These are phyloP conservation scores for Hypoxylon trugodes DNA, from an alignment of 495 filamentous ascomycete species.

Conservation along the genomic window DNA sequence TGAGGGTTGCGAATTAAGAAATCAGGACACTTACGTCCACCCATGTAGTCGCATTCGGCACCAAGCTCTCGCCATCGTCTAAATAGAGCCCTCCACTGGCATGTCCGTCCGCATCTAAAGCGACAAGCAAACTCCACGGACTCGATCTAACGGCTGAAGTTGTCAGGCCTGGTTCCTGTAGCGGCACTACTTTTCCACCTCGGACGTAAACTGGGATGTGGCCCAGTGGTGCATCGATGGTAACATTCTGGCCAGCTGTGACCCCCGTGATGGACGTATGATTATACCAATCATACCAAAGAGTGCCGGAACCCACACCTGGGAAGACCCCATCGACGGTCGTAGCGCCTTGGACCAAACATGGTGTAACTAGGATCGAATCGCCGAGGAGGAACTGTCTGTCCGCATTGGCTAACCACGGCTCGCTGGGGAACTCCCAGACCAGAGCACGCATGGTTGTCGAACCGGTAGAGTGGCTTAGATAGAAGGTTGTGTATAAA, in stretches of 20 bases:
- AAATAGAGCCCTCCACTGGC: constrained; percentile 77
- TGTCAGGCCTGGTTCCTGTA: constrained; percentile 76
- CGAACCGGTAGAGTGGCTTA: constrained; percentile 70
- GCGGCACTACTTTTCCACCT: constrained; percentile 73
- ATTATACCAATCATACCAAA: constrained; percentile 90
- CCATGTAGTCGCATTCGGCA: constrained; percentile 63
- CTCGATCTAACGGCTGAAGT: constrained; percentile 70
- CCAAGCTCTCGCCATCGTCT: constrained; percentile 82
- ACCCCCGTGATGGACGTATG: constrained; percentile 60
- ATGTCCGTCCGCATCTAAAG: constrained; percentile 62
- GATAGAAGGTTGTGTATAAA: constrained; percentile 81
- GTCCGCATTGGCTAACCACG: constrained; percentile 70
- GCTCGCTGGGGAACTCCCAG: constrained; percentile 87
- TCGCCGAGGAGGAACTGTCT: constrained; percentile 81
- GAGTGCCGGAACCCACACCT: constrained; percentile 63
- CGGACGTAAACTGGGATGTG: constrained; percentile 82
- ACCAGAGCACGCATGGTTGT: constrained; percentile 84
- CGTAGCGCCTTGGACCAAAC: constrained; percentile 69
- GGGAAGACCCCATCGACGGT: constrained; percentile 82
- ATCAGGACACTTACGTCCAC: constrained; percentile 57
- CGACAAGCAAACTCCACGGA: constrained; percentile 74
- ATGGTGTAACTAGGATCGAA: constrained; percentile 75
- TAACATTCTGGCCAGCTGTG: constrained; percentile 69
- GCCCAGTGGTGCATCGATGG: constrained; percentile 76
- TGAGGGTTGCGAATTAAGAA: not conserved